Evolutionary conservation across 2,329 filamentous ascomycete species (phyloP), one percentile per base, ranked within the genome.

Genomic region (Xylariomycetidae sp.): DNA sequence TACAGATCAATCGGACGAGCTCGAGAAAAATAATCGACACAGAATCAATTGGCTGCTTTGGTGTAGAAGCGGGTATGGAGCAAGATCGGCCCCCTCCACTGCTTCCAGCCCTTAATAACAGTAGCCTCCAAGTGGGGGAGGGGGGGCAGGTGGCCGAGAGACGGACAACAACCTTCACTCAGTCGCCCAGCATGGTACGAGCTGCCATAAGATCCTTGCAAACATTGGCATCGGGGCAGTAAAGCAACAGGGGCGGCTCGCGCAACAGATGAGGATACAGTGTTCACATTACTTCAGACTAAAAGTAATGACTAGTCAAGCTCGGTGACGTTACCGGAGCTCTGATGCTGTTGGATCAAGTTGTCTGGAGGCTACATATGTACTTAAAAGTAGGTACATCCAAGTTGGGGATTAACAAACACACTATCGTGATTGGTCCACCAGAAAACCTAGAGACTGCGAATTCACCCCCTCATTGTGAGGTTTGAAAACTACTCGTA

Each of bases 241-340:
- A n/a, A n/a, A n/a, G n/a, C n/a, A n/a, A n/a, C n/a, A n/a, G n/a
- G n/a, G n/a, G n/a, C n/a, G n/a, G n/a, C n/a, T n/a, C n/a, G n/a
- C n/a, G n/a, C n/a, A n/a, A n/a, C n/a, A n/a, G n/a, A n/a, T n/a
- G n/a, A n/a, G n/a, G n/a, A n/a, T n/a, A n/a, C n/a, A n/a, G n/a
- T n/a, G n/a, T n/a, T n/a, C n/a, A n/a, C n/a, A n/a, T n/a, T n/a
- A n/a, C n/a, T n/a, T n/a, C n/a, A n/a, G n/a, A n/a, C n/a, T n/a
- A n/a, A n/a, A 38, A 36, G 33, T 34, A 44, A 35, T 41, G 33
- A 43, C 40, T 51, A 46, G 44, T 32, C 26, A 28, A 40, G n/a
- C 36, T 49, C 49, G 46, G 51, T 57, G 54, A 56, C 49, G 51
- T 53, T 53, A 51, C 41, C 43, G 38, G 51, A 49, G 46, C 36